Percentiles rank a stretch among this genome's conserved stretches.
Conservation (phyloP, 345 rosid species). For the Eucalyptus sp. region DNA sequence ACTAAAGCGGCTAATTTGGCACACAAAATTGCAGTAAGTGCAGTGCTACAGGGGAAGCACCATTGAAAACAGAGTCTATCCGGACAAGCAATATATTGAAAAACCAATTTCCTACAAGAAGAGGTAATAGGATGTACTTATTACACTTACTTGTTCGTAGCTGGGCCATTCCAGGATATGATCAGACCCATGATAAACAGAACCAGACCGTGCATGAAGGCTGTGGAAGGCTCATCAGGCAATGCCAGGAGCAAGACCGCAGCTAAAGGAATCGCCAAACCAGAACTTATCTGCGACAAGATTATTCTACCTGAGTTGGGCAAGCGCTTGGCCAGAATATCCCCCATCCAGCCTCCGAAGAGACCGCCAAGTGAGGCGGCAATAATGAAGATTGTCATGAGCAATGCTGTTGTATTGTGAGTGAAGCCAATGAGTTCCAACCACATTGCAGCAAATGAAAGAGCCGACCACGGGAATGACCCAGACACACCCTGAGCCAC, state of each 20-base stretch:
- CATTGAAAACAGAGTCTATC: background rate
- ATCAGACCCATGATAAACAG: conserved; percentile 48
- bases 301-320: conserved; percentile 83
- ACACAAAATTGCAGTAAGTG: background rate
- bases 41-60: background rate
- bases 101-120: background rate
- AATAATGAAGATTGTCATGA: conserved; percentile 41
- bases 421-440: conserved; percentile 81
- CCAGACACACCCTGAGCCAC: conserved; percentile 87
- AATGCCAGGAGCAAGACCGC: conserved; percentile 65
- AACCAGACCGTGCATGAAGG: conserved; percentile 37
- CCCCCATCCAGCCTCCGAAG: conserved; percentile 84
- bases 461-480: conserved; percentile 84
- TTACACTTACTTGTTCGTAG: conserved; percentile 72
- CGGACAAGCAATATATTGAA: background rate
- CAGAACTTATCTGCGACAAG: conserved; percentile 80
- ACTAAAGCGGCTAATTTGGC: background rate
- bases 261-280: conserved; percentile 71
- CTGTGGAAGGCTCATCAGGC: conserved; percentile 72
- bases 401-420: conserved; percentile 51
- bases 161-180: conserved; percentile 81
- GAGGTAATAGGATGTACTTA: too few species aligned
- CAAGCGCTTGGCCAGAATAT: conserved; percentile 32
- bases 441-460: conserved; percentile 87
- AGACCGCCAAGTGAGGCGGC: conserved; percentile 72